Evolutionary conservation across 192 early-diverging fungal genomes (phyloP), one percentile per base, ranked within the genome.

Genomic region (Gryganskiella cystojenkinii): DNA sequence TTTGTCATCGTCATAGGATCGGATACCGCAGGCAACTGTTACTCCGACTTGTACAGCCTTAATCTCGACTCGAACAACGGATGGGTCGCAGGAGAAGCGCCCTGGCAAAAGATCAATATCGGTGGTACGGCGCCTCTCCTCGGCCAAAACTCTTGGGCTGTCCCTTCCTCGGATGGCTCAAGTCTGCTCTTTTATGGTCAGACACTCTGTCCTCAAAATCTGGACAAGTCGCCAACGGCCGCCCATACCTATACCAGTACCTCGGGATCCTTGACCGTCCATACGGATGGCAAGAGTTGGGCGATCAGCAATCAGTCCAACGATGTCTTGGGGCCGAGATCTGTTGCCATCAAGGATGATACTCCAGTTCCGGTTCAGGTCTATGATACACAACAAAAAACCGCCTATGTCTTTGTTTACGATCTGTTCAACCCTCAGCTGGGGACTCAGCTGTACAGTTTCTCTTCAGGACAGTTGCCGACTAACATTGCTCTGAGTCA

Each of bases 131-230:
- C 73, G 15, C 55, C 51, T 17, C 40, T n/a, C 33, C 31, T 74
- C 3, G 59, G 46, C 9, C 14, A 17, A 19, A 56, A 31, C 19
- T 61, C 73, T 1, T 76, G 60, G 59, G 73, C 73, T 27, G 59
- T 68, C 8, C 49, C 43, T 9, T 67, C 73, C 1, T 25, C 73
- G 2, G 60, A 76, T 53, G 73, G 64, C n/a, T 19, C 33, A 28
- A 56, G 50, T 13, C 37, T 76, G 3, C 53, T 76, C 4, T 67
- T 76, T 33, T 76, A 76, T 15, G 73, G 73, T 13, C 73, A 76
- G 54, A 58, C 60, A 0, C 54, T 68, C 13, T 76, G 73, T 22
- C 64, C 59, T 9, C 33, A 27, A 5, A 30, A 57, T 4, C 53
- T 66, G 33, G 53, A n/a, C 45, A 57, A 56, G 24, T 22, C 27